Percentiles rank a stretch among this genome's conserved stretches.
These are phyloP conservation scores for Eutrema japonicum DNA, from an alignment of 345 rosid genomes.

Conservation along the genomic window DNA sequence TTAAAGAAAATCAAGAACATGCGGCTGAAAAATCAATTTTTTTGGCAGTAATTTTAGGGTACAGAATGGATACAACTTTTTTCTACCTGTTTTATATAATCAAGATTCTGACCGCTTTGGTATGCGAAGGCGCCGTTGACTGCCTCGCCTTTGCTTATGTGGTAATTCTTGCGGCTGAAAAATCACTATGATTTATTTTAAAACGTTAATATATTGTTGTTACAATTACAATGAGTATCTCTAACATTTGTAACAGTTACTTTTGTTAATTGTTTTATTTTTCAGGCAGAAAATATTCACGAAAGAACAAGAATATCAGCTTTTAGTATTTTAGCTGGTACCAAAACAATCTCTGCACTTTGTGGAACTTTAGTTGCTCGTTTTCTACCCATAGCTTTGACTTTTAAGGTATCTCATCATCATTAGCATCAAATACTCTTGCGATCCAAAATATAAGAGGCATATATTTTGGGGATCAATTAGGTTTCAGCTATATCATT, in stretches of 20 bases:
- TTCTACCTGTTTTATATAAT: constrained; percentile 65
- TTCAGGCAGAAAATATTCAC: constrained; percentile 69
- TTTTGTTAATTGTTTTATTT: neutral
- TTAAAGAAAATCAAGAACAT: neutral
- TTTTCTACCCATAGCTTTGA: constrained; percentile 57
- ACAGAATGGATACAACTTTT: constrained; percentile 60
- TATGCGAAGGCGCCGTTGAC: constrained; percentile 62
- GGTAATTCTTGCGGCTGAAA: constrained; percentile 46
- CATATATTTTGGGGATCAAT: neutral
- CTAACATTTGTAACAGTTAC: neutral
- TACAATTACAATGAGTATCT: neutral
- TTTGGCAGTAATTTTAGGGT: constrained; percentile 79
- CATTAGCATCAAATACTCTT: neutral
- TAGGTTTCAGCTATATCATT: constrained; percentile 67
- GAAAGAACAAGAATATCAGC: constrained; percentile 61
- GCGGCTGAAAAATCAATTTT: neutral
- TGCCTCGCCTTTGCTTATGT: constrained; percentile 87
- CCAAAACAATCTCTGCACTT: constrained; percentile 54
- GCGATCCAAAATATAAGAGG: constrained; percentile 8
- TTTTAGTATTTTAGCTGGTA: constrained; percentile 72
- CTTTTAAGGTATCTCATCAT: constrained; percentile 60
- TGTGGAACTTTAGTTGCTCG: constrained; percentile 73
- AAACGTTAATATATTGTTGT: neutral
- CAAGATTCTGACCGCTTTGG: constrained; percentile 68
- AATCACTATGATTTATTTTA: neutral